Evolutionary conservation across 441 rosid genomes (phyloP).

Genomic region (Populus hybrid): DNA sequence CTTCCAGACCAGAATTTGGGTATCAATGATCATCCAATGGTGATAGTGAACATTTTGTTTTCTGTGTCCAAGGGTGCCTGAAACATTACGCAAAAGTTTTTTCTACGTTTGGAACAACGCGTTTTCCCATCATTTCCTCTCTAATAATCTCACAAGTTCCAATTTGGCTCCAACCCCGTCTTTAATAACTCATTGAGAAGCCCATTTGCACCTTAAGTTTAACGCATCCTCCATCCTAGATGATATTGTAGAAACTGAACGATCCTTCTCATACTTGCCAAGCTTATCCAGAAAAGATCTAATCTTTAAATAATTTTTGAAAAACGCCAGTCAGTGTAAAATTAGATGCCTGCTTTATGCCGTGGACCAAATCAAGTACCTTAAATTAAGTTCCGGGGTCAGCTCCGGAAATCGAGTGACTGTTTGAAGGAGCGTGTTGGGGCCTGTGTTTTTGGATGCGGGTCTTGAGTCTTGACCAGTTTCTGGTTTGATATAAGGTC

Average conservation of each 20-base stretch:
- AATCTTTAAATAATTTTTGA: background rate
- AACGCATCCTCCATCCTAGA: too few relatives aligned
- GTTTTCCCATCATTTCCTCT: too few relatives aligned
- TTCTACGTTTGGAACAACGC: too few relatives aligned
- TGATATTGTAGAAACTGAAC: background rate
- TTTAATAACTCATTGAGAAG: too few relatives aligned
- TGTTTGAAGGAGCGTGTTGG: constrained; percentile 36
- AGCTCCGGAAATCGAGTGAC: constrained; percentile 42
- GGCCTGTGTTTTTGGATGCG: constrained; percentile 32
- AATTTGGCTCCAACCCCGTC: too few relatives aligned
- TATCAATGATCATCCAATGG: too few relatives aligned
- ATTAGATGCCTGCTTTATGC: background rate
- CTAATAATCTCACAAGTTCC: too few relatives aligned
- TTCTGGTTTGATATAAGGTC: constrained; percentile 57
- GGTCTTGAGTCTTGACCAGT: constrained; percentile 52
- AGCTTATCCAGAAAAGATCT: background rate
- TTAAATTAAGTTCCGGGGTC: constrained; percentile 52
- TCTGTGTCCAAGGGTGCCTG: too few relatives aligned
- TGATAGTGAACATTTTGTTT: too few relatives aligned
- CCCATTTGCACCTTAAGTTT: too few relatives aligned
- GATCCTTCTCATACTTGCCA: background rate
- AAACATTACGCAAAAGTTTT: too few relatives aligned
- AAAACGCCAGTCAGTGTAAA: constrained; percentile 28
- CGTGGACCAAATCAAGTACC: constrained; percentile 43
- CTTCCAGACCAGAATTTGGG: too few relatives aligned